Conservation (phyloP, 495 filamentous ascomycete species). For the Amniculicola lignicola region DNA sequence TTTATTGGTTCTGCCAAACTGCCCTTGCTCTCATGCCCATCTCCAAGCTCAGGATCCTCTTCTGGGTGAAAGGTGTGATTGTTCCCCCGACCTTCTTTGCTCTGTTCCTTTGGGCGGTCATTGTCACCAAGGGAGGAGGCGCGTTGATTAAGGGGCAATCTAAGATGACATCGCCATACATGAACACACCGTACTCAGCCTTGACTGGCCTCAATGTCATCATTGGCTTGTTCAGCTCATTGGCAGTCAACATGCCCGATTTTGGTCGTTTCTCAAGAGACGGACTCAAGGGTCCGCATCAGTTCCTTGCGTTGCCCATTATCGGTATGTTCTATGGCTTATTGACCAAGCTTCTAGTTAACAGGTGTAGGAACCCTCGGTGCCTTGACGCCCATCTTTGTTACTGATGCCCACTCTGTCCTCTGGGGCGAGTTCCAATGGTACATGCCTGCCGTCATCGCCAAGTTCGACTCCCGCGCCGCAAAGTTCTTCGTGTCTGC, state of each 20-base stretch:
- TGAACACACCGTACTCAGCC: slow-evolving; percentile 44
- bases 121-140: slow-evolving; percentile 34
- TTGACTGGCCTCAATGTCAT: slow-evolving; percentile 48
- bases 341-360: neutral
- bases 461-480: slow-evolving; percentile 44
- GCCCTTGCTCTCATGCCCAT: slow-evolving; percentile 38
- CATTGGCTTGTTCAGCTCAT: slow-evolving; percentile 46
- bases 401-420: slow-evolving; percentile 40
- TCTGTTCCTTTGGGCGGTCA: slow-evolving; percentile 36
- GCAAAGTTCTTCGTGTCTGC: slow-evolving; percentile 45
- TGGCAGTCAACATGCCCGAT: slow-evolving; percentile 48
- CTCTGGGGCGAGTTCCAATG: slow-evolving; percentile 46
- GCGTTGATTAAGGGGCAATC: slow-evolving; percentile 40
- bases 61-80: slow-evolving; percentile 35
- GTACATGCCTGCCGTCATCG: slow-evolving; percentile 44
- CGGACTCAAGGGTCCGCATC: slow-evolving; percentile 38
- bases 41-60: slow-evolving; percentile 32
- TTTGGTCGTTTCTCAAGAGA: slow-evolving; percentile 44
- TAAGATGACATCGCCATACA: slow-evolving; percentile 42
- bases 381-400: slow-evolving; percentile 44
- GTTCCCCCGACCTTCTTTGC: slow-evolving; percentile 36
- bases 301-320: slow-evolving; percentile 44
- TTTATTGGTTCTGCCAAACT: slow-evolving; percentile 51
- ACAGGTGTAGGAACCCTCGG: slow-evolving; percentile 36
- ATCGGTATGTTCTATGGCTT: slow-evolving; percentile 28